These are phyloP conservation scores for Euclidium syriacum DNA, from an alignment of 345 rosid species.

Conservation along the genomic window DNA sequence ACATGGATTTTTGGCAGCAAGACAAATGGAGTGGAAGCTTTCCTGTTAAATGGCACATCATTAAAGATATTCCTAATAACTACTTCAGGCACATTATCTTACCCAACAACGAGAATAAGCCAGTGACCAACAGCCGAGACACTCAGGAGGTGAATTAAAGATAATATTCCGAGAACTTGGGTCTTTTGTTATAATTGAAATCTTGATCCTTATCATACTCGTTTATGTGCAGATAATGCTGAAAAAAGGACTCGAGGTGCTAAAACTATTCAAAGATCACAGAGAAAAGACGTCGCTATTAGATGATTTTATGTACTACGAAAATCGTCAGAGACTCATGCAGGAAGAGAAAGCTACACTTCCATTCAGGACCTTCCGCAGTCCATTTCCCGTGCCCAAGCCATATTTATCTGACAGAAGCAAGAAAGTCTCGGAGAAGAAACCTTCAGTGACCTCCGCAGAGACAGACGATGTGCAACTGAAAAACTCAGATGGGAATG, in stretches of 20 bases:
- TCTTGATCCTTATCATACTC: too few relatives aligned
- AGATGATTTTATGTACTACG: constrained; percentile 83
- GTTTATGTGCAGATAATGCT: constrained; percentile 55
- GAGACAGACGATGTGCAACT: background rate
- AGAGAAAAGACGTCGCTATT: constrained; percentile 57
- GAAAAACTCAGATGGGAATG: constrained; percentile 1
- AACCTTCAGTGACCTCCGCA: background rate
- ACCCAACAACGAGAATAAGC: constrained; percentile 90
- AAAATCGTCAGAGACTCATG: constrained; percentile 75
- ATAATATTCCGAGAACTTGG: too few relatives aligned
- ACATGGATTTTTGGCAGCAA: constrained; percentile 99
- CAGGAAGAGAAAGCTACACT: constrained; percentile 67
- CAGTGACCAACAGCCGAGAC: constrained; percentile 98
- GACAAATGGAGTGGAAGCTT: constrained; percentile 99
- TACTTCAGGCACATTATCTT: constrained; percentile 76
- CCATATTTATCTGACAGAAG: constrained; percentile 37
- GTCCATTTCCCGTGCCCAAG: constrained; percentile 37
- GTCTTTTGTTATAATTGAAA: too few relatives aligned
- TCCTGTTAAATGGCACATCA: constrained; percentile 89
- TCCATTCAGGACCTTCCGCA: constrained; percentile 36
- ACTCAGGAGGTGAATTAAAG: constrained; percentile 77
- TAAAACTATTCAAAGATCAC: constrained; percentile 64
- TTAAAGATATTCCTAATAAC: constrained; percentile 77
- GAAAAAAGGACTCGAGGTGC: constrained; percentile 76
- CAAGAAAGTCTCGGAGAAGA: constrained; percentile 24